Percentiles rank a stretch among this genome's conserved stretches.
Conservation (phyloP, 352 stramenopile species). For the Aphanomyces cochlioides region DNA sequence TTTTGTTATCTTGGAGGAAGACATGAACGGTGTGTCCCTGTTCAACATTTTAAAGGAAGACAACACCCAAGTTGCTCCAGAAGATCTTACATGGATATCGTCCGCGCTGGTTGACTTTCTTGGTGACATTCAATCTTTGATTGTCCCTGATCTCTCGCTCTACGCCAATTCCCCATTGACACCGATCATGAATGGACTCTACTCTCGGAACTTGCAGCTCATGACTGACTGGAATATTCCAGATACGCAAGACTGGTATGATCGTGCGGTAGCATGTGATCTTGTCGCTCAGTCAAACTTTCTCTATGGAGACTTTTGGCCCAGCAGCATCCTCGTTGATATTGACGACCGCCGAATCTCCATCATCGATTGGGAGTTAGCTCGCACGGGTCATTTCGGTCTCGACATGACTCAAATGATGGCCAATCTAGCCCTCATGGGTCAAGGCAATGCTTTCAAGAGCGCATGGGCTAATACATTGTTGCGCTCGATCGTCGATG, state of each 20-base stretch:
- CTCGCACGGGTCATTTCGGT: slow-evolving; percentile 3
- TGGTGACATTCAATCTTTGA: not conserved
- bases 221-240: not conserved
- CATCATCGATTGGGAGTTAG: slow-evolving; percentile 17
- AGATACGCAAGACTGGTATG: not conserved
- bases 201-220: not conserved
- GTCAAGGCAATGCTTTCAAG: slow-evolving; percentile 1
- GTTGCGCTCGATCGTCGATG: not conserved
- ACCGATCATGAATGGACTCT: not conserved
- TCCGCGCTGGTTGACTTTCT: not conserved
- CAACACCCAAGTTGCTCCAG: not conserved
- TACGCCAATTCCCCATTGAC: not conserved
- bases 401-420: slow-evolving; percentile 16
- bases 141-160: not conserved
- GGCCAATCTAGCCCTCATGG: slow-evolving; percentile 19
- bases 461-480: not conserved
- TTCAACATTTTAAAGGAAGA: not conserved
- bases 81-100: not conserved
- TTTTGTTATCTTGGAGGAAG: not conserved
- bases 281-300: not conserved
- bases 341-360: not conserved
- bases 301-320: slow-evolving; percentile 24
- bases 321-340: slow-evolving; percentile 19
- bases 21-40: not conserved
- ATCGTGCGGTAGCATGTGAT: not conserved